phyloP scores from a whole-genome alignment of 164 flowering plant species.

The Tetracentron sinense region DNA sequence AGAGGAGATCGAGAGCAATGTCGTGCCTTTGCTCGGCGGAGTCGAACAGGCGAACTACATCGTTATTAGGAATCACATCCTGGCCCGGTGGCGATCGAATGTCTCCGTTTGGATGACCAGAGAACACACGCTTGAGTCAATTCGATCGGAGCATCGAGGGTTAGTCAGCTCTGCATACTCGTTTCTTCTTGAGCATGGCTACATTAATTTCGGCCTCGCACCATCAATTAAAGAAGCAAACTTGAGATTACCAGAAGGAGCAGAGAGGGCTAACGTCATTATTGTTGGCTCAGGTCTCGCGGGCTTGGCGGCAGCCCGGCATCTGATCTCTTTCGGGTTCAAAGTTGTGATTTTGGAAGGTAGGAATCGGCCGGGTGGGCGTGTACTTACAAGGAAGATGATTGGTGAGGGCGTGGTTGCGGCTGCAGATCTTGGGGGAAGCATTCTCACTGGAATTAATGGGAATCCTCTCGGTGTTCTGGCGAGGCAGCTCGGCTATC shows the following conservation, averaged over 20 bases:
- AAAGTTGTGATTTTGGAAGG: constrained; percentile 86
- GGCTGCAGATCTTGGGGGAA: constrained; percentile 91
- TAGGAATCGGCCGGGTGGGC: constrained; percentile 77
- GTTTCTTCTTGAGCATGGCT: constrained; percentile 77
- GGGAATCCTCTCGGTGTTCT: constrained; percentile 94
- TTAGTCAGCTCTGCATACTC: constrained; percentile 60
- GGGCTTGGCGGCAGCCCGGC: constrained; percentile 83
- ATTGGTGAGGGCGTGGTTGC: constrained; percentile 57
- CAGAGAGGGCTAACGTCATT: constrained; percentile 44
- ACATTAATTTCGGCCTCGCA: constrained; percentile 81
- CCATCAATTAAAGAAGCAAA: constrained; percentile 53
- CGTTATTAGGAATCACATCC: constrained; percentile 81
- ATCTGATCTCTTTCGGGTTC: constrained; percentile 67
- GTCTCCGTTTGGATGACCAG: constrained; percentile 62
- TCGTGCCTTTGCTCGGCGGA: constrained; percentile 62
- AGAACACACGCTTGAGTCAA: constrained; percentile 65
- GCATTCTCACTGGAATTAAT: constrained; percentile 96
- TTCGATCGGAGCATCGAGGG: constrained; percentile 59
- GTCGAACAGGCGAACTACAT: constrained; percentile 76
- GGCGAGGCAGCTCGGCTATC: constrained; percentile 83
- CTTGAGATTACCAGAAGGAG: constrained; percentile 24
- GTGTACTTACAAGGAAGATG: constrained; percentile 76
- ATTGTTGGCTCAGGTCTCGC: constrained; percentile 88
- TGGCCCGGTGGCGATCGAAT: constrained; percentile 81
- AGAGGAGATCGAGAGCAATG: constrained; percentile 86